Base-by-base conservation (phyloP, 2,329 filamentous ascomycete genomes). In the Sporothrix variecibatus region DNA sequence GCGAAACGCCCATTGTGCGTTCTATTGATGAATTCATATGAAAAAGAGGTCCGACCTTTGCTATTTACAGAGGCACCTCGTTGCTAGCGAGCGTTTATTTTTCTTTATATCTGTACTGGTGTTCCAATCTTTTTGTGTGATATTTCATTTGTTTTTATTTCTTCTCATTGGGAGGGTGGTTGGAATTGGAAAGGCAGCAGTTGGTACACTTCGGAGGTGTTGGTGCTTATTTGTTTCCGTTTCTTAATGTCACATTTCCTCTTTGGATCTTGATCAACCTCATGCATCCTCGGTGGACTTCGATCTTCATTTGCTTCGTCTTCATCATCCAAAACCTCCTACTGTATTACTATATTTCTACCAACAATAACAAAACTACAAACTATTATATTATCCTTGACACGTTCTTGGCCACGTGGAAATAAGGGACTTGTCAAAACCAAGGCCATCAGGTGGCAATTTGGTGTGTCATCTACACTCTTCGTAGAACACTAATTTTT, bases 11-110 rank as follows among this genome's bases (percentile, higher is more conserved):
- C 2, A 94, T 95, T 75, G 89, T 91, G 71, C 87, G 93, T 73
- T 94, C 91, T 74, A 95, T 95, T 78, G 91, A 93, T 80, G 92
- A 94, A 79, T 85, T 94, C 71, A 84, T 95, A 82, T 94, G 86
- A 85, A 46, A 62, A 56, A 72, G 7, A 64, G 20, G 38, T n/a
- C n/a, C n/a, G n/a, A n/a, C n/a, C n/a, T n/a, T n/a, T n/a, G n/a
- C n/a, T 28, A 26, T 1, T 46, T 7, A 15, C 7, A 67, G 38
- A 40, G 23, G 38, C 62, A 28, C n/a, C 38, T 20, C 62, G 40
- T 46, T 67, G 58, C 62, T 43, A 67, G 62, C 62, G 62, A 67
- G 62, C 62, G 62, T 43, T 67, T n/a, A 46, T 46, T 43, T 23
- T 38, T 9, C 5, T 64, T 64, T 43, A 3, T 23, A 26, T 60